Percentiles rank a stretch among this genome's conserved stretches.
Conservation (phyloP, 768 basidiomycete genomes). For the Kwoniella heveanensis region DNA sequence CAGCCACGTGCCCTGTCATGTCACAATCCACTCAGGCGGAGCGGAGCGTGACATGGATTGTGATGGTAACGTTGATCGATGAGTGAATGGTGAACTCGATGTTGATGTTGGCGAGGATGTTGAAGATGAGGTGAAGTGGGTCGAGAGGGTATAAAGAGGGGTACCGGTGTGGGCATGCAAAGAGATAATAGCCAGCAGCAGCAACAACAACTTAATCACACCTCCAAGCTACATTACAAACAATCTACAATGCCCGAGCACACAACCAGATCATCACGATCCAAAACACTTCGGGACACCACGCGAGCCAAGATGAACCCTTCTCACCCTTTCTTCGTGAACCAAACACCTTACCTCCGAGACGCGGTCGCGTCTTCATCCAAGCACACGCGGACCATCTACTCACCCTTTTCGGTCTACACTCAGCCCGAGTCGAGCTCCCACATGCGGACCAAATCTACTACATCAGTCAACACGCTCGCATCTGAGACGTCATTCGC, state of each 20-base stretch:
- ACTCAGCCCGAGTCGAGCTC: neutral
- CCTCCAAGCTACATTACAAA: neutral
- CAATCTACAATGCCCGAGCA: neutral
- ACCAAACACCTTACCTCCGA: constrained; percentile 24
- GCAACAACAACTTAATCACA: neutral
- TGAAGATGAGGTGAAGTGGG: constrained; percentile 16
- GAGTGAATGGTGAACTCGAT: constrained; percentile 16
- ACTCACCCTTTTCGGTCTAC: neutral
- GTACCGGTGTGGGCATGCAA: neutral
- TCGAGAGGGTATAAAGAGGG: constrained; percentile 11
- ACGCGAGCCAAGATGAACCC: constrained; percentile 10
- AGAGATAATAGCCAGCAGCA: neutral
- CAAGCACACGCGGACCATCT: constrained; percentile 8
- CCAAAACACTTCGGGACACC: too few relatives aligned
- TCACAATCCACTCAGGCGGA: constrained; percentile 16
- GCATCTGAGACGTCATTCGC: constrained; percentile 7
- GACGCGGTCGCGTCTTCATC: constrained; percentile 13
- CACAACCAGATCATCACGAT: neutral
- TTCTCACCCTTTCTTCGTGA: constrained; percentile 28
- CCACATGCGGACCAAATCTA: constrained; percentile 9
- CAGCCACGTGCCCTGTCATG: too few relatives aligned
- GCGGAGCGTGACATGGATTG: too few relatives aligned
- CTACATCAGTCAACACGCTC: constrained; percentile 13
- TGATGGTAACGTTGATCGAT: constrained; percentile 5
- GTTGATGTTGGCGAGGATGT: constrained; percentile 4